Evolutionary conservation across 441 rosid species (phyloP), one percentile per base, ranked within the genome.

Genomic region (Raphanus hybrid): DNA sequence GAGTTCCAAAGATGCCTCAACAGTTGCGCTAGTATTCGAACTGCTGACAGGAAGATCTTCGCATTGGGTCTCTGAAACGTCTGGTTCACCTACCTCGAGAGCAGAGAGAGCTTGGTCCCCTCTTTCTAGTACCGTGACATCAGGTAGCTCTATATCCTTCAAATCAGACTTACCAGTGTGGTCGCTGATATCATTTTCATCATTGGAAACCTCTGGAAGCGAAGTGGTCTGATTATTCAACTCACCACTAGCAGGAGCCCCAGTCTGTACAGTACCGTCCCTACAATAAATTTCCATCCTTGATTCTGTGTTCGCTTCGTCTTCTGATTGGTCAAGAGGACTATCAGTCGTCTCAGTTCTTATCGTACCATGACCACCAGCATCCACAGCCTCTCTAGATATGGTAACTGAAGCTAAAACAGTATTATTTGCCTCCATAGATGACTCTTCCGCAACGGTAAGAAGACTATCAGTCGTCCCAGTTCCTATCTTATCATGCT

Each of bases 281-380:
- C 26, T 23, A 23, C 26, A 23, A 23, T 23, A 23, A 23, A 70
- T 78, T 78, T 85, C 87, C 65, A 70, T 78, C 75, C 77, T 86
- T 67, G 84, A 83, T 80, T 61, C 73, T 77, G 81, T 71, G 63
- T 65, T 74, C 81, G 45, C 82, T 78, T 83, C 82, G 58, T 82
- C 80, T 41, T 43, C 82, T 29, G 72, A 66, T 69, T 76, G 71
- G 83, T 81, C 85, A 45, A 70, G 69, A 55, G 64, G 70, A 69
- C 84, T 80, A 73, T 81, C 82, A 81, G 74, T 70, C 14, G 57
- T 67, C 6, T 65, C 79, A 75, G 37, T 67, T 79, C 70, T 77
- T 39, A 75, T 82, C 61, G 76, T 82, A 54, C 43, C 83, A 72
- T 74, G 76, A 79, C 75, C 73, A 79, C 16, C 70, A 73, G 85